phyloP scores from a whole-genome alignment of 805 yeast species.

The Tetrapisispora pingtungensis region DNA sequence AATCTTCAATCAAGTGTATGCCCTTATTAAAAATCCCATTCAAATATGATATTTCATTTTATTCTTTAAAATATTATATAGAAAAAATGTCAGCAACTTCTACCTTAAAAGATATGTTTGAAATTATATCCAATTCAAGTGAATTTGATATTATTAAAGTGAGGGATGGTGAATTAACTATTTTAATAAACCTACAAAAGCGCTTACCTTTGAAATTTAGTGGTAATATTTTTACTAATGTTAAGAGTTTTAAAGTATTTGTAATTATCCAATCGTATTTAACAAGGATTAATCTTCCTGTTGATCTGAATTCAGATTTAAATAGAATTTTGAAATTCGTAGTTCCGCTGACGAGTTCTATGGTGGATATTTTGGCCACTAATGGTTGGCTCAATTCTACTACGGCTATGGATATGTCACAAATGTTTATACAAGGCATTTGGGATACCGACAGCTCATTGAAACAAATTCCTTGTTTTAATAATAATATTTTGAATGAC shows the following conservation, averaged over 20 bases:
- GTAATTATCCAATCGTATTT: conserved; percentile 74
- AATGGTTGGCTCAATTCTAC: conserved; percentile 74
- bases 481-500: conserved; percentile 36
- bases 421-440: conserved; percentile 77
- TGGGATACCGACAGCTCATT: conserved; percentile 76
- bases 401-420: conserved; percentile 76
- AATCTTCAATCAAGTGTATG: conserved; percentile 29
- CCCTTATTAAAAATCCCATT: conserved; percentile 63
- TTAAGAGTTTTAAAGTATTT: conserved; percentile 62
- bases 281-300: conserved; percentile 51
- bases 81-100: conserved; percentile 43
- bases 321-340: conserved; percentile 39
- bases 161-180: conserved; percentile 46
- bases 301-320: conserved; percentile 53
- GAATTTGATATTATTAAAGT: conserved; percentile 66
- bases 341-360: conserved; percentile 48
- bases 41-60: conserved; percentile 54
- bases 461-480: conserved; percentile 70
- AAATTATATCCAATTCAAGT: conserved; percentile 51
- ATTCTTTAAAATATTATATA: conserved; percentile 55
- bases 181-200: conserved; percentile 42
- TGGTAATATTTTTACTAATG: conserved; percentile 23
- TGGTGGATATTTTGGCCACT: conserved; percentile 66
- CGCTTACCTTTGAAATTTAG: conserved; percentile 53
- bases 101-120: conserved; percentile 52